A percentile compares a stretch with the other conserved stretches of the same genome.
Evolutionary conservation across 495 filamentous ascomycete species (phyloP).

Genomic region (Thozetella sp.): DNA sequence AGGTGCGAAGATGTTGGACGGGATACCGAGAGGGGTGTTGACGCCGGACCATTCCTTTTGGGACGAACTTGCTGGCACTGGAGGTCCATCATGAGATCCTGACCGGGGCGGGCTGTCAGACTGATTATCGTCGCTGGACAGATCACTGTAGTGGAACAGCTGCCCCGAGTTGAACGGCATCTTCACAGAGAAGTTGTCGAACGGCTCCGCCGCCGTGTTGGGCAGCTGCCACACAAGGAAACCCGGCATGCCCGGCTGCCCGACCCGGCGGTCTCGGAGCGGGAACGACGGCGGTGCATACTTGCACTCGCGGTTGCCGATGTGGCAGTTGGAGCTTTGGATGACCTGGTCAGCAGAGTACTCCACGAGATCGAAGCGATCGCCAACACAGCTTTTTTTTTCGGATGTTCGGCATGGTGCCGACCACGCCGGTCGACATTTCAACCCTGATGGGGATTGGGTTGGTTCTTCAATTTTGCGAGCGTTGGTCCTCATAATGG

Average conservation of each 20-base stretch:
- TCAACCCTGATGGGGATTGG: too few relatives aligned
- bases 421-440: too few relatives aligned
- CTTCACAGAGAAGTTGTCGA: background rate
- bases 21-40: background rate
- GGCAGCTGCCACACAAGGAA: background rate
- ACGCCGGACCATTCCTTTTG: background rate
- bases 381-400: too few relatives aligned
- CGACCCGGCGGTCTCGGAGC: background rate
- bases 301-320: background rate
- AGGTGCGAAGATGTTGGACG: background rate
- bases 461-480: too few relatives aligned
- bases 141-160: background rate
- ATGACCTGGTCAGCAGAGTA: background rate
- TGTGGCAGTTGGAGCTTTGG: background rate
- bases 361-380: background rate
- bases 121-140: too few relatives aligned
- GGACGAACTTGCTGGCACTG: background rate
- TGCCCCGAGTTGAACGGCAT: background rate
- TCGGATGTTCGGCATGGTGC: too few relatives aligned
- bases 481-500: too few relatives aligned
- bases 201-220: background rate
- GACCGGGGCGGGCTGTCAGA: too few relatives aligned
- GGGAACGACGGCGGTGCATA: conserved; percentile 1
- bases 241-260: background rate
- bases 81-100: background rate